These are phyloP conservation scores for Asterionellopsis glacialis DNA, from an alignment of 108 stramenopile genomes.

Conservation along the genomic window DNA sequence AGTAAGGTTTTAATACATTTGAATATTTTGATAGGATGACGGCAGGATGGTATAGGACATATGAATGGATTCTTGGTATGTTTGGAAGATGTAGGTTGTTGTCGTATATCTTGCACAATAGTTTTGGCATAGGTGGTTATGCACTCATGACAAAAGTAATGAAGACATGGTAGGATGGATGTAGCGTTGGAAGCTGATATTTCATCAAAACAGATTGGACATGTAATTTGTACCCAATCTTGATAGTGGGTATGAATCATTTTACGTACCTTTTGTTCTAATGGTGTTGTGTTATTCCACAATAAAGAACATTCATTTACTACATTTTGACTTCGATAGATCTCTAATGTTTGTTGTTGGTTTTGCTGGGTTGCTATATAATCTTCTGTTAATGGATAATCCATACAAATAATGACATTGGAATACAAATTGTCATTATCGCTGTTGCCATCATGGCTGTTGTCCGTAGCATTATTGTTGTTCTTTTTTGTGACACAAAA, in stretches of 20 bases:
- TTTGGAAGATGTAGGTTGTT: too few species aligned
- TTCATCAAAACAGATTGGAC: constrained; percentile 45
- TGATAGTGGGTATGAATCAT: background rate
- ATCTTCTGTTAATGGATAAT: background rate
- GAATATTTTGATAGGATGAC: constrained; percentile 21
- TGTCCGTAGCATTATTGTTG: too few species aligned
- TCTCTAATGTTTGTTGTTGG: too few species aligned
- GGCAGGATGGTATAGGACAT: constrained; percentile 31
- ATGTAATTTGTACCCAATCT: constrained; percentile 14
- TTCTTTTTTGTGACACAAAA: background rate
- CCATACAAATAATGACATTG: background rate
- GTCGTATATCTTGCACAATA: constrained; percentile 25
- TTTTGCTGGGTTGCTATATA: constrained; percentile 11
- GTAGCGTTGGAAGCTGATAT: constrained; percentile 8
- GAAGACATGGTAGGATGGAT: constrained; percentile 23
- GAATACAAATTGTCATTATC: background rate
- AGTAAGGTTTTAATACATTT: constrained; percentile 20
- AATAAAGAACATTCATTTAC: too few species aligned
- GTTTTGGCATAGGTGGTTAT: constrained; percentile 16
- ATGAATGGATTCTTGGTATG: constrained; percentile 34
- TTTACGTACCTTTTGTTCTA: too few species aligned
- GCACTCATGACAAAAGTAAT: constrained; percentile 34
- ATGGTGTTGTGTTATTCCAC: too few species aligned
- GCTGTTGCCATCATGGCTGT: too few species aligned
- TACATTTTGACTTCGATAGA: too few species aligned